Base-by-base conservation (phyloP, 768 basidiomycete genomes). In the Favolaschia claudopus region DNA sequence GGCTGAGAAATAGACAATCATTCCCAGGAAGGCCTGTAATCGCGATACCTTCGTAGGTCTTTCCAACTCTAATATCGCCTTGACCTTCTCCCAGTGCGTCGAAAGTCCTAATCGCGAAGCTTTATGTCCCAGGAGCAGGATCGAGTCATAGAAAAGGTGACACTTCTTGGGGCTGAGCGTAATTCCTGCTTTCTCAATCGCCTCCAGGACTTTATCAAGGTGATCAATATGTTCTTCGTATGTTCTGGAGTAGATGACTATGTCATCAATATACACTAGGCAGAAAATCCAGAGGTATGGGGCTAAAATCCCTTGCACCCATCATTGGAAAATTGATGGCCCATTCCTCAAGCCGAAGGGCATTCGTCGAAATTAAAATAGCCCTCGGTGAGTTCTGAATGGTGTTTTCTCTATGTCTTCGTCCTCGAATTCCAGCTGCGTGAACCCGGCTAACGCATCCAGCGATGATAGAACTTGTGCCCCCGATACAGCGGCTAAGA, bases 11-110 rank as follows among this genome's bases (percentile, higher is more conserved):
- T 63, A 63, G 2, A 60, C 58, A 3, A 47, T 34, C 51, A 60
- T 53, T 15, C 58, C 58, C 12, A 73, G 36, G 58, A 69, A 72
- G 2, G 48, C 55, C 24, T 68, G 67, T 22, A 72, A 37, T 31
- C 55, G 42, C 6, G 25, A 29, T 1, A 56, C 10, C 9, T 39
- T 46, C 17, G 14, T 8, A 2, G 54, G 60, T 1, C 45, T 25
- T 33, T 46, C 53, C 3, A 55, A 29, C 4, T 55, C 44, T 12
- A 57, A 24, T 8, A 55, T 47, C 5, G 54, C 47, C 9, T 24
- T 13, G 2, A 62, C 46, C 22, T 62, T 62, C 24, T 62, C 60
- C 5, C 2, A 5, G 57, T 62, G 56, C 0, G 53, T 64, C 6
- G 58, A 49, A 9, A 64, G 29, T 3, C 63, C 60, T 2, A 50